A percentile compares a stretch with the other conserved stretches of the same genome.
phyloP scores from a whole-genome alignment of 495 filamentous ascomycete genomes.

The Penicillium samsonianum region DNA sequence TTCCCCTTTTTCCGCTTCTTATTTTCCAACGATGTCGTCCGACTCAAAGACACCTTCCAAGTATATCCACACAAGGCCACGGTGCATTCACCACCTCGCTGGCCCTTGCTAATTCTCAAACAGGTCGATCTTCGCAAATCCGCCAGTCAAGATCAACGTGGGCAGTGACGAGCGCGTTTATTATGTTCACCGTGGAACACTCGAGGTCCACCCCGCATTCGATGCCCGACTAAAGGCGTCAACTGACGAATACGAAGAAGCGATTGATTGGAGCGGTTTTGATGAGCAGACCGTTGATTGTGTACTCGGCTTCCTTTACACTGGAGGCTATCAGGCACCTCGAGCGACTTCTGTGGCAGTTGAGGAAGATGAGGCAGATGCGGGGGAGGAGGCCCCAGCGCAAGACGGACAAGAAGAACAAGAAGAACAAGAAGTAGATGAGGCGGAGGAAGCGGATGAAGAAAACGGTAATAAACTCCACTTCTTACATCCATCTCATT shows the following conservation, averaged over 20 bases:
- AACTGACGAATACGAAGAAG: neutral
- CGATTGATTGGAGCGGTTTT: slow-evolving; percentile 14
- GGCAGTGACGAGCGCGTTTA: neutral
- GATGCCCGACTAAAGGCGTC: slow-evolving; percentile 1
- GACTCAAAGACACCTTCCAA: neutral
- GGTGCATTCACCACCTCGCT: neutral
- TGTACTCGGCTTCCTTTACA: slow-evolving; percentile 16
- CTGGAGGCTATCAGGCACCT: slow-evolving; percentile 6
- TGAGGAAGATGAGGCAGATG: neutral
- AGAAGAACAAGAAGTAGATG: neutral
- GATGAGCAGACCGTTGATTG: slow-evolving; percentile 20
- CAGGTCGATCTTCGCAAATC: slow-evolving; percentile 10
- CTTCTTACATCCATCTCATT: neutral
- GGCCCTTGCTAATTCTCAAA: neutral
- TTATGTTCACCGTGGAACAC: slow-evolving; percentile 10
- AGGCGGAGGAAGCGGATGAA: neutral
- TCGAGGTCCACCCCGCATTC: slow-evolving; percentile 9
- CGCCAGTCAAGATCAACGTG: slow-evolving; percentile 8
- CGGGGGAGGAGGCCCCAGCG: neutral
- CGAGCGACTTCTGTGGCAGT: neutral
- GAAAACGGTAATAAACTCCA: neutral
- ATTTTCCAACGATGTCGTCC: neutral
- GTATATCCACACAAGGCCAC: neutral
- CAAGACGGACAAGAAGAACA: neutral
- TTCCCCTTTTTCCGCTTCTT: neutral